Conservation (phyloP, 345 rosid species). For the Lagerstroemia speciosa region DNA sequence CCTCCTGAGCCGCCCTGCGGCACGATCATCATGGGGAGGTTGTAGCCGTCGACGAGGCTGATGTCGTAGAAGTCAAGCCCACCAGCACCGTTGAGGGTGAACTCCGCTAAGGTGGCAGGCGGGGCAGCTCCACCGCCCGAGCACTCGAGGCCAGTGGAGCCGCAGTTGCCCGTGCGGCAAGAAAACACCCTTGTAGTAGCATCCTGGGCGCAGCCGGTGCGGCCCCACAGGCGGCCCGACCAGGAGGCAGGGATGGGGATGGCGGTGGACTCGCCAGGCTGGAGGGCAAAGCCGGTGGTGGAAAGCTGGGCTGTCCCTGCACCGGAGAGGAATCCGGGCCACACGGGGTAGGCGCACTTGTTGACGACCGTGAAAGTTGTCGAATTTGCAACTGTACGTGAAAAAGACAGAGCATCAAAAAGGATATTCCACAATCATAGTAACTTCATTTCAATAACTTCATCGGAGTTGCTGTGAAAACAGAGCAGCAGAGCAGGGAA, state of each 20-base stretch:
- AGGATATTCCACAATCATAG: no score
- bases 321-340: constrained; percentile 62
- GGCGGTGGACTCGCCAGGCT: constrained; percentile 26
- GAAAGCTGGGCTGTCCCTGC: constrained; percentile 44
- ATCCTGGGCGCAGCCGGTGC: constrained; percentile 49
- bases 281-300: constrained; percentile 49
- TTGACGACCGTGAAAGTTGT: constrained; percentile 41
- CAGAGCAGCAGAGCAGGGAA: no score
- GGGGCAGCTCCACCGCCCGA: constrained; percentile 44
- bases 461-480: neutral
- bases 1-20: constrained; percentile 33
- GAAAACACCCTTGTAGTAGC: constrained; percentile 44
- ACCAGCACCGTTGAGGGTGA: constrained; percentile 38
- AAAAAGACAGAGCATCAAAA: neutral
- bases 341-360: constrained; percentile 49
- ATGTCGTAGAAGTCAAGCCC: constrained; percentile 60
- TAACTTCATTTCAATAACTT: no score
- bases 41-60: constrained; percentile 67
- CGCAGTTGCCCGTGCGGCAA: constrained; percentile 58
- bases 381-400: constrained; percentile 9
- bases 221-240: constrained; percentile 74
- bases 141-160: constrained; percentile 32
- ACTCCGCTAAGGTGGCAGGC: constrained; percentile 53
- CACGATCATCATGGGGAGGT: constrained; percentile 45
- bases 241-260: constrained; percentile 37